Conservation (phyloP, 2,329 filamentous ascomycete genomes). For the Acrocalymma vagum region DNA sequence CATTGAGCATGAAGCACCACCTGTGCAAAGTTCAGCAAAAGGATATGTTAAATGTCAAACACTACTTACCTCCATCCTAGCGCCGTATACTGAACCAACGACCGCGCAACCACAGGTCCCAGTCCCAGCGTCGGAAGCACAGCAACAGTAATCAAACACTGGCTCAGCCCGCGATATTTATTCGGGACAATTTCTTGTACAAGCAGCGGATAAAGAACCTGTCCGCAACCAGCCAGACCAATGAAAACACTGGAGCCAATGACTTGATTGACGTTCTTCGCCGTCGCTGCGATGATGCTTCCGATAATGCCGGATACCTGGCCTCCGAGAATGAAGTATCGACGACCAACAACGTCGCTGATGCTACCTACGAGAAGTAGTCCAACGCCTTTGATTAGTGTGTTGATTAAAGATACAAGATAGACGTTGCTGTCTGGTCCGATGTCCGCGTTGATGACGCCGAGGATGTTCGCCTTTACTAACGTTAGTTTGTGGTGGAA, state of each 20-base stretch:
- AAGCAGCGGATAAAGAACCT: slow-evolving; percentile 20
- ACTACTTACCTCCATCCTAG: slow-evolving; percentile 23
- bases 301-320: slow-evolving; percentile 16
- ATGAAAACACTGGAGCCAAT: slow-evolving; percentile 22
- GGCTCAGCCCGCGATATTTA: slow-evolving; percentile 19
- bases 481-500: too few species aligned
- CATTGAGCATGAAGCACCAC: slow-evolving; percentile 27
- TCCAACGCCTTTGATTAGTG: slow-evolving; percentile 6
- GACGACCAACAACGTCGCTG: slow-evolving; percentile 16
- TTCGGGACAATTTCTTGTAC: slow-evolving; percentile 22
- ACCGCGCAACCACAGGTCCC: slow-evolving; percentile 18
- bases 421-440: slow-evolving; percentile 15
- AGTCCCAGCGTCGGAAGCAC: slow-evolving; percentile 15
- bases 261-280: slow-evolving; percentile 17
- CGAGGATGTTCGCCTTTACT: too few species aligned
- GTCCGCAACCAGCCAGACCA: slow-evolving; percentile 19
- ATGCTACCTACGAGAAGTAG: slow-evolving; percentile 15
- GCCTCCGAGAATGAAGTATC: slow-evolving; percentile 22
- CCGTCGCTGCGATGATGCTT: slow-evolving; percentile 17
- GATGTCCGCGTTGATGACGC: slow-evolving; percentile 21
- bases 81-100: slow-evolving; percentile 9
- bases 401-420: slow-evolving; percentile 18
- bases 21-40: too few species aligned
- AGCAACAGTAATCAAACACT: slow-evolving; percentile 19
- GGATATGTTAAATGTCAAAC: slow-evolving; percentile 19